Evolutionary conservation across 1,139 yeast genomes (phyloP).

Genomic region (Trichomonascaceae sp.): DNA sequence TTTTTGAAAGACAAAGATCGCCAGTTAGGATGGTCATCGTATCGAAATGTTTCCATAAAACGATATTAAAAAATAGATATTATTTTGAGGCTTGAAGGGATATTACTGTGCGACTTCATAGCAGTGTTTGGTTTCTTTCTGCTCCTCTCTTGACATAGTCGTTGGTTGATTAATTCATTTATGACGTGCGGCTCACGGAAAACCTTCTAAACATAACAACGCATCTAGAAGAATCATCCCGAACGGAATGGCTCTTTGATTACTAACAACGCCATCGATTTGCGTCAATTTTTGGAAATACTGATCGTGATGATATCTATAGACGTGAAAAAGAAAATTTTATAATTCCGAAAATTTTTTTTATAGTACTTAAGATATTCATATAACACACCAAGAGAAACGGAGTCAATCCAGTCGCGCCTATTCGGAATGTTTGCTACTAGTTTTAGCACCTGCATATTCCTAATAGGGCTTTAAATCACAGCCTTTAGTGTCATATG

Average conservation of each 20-base stretch:
- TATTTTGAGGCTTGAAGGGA: no score
- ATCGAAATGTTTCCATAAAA: no score
- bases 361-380: no score
- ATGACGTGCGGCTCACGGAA: not conserved
- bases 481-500: not conserved
- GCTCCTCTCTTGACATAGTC: no score
- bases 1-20: not conserved
- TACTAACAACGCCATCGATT: not conserved
- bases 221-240: not conserved
- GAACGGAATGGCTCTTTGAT: not conserved
- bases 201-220: not conserved
- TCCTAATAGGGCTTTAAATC: not conserved
- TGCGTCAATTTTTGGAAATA: not conserved
- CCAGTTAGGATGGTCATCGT: no score
- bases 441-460: not conserved
- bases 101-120: no score
- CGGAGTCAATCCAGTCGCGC: not conserved
- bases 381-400: not conserved
- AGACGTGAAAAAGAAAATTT: not conserved
- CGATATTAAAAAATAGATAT: no score
- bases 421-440: not conserved
- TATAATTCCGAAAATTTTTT: no score
- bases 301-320: not conserved
- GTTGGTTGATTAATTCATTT: not conserved
- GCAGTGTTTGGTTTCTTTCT: no score